phyloP scores from a whole-genome alignment of 257 asterid species.

The Dorcoceras hygrometricum region DNA sequence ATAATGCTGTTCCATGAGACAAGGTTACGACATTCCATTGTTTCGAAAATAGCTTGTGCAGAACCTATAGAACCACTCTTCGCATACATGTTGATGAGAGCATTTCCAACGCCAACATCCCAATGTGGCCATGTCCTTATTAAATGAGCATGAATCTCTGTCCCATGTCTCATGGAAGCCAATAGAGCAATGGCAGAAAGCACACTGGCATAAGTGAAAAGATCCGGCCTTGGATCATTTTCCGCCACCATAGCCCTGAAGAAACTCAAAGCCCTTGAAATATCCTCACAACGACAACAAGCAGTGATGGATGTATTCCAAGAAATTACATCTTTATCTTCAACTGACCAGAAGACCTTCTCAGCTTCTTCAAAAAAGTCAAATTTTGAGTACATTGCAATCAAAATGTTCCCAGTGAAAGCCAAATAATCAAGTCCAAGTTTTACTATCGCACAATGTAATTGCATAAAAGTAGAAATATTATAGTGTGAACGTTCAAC shows the following conservation, averaged over 20 bases:
- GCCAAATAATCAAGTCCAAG: conserved; percentile 46
- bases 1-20: conserved; percentile 77
- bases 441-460: conserved; percentile 63
- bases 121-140: conserved; percentile 37
- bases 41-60: conserved; percentile 38
- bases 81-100: conserved; percentile 79
- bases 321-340: conserved; percentile 50
- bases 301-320: conserved; percentile 68
- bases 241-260: conserved; percentile 54
- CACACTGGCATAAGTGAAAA: conserved; percentile 52
- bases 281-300: conserved; percentile 48
- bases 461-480: conserved; percentile 40
- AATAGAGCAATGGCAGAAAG: conserved; percentile 62
- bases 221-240: conserved; percentile 36
- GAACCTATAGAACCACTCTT: conserved; percentile 51
- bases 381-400: conserved; percentile 51
- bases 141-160: conserved; percentile 55
- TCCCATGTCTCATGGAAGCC: conserved; percentile 54
- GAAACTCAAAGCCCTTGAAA: conserved; percentile 40
- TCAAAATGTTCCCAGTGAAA: conserved; percentile 54
- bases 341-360: conserved; percentile 45
- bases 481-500: conserved; percentile 31
- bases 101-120: conserved; percentile 57
- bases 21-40: conserved; percentile 43
- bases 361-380: conserved; percentile 42